A percentile compares a stretch with the other conserved stretches of the same genome.
Evolutionary conservation across 1,284 basidiomycete species (phyloP).

Genomic region (Malassezia globosa): DNA sequence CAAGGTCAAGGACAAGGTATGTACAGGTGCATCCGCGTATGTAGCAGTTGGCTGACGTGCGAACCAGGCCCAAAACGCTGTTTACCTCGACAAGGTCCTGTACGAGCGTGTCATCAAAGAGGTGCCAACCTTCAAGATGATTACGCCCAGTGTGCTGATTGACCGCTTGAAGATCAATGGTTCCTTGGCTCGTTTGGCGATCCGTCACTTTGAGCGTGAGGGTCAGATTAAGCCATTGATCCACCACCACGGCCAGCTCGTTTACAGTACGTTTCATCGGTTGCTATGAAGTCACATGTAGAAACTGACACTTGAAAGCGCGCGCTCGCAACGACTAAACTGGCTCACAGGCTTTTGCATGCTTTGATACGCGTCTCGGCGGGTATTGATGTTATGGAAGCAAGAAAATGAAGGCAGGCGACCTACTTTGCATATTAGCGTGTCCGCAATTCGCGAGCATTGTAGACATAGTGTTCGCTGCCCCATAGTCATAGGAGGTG

Average conservation of each 20-base stretch:
- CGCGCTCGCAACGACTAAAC: slow-evolving; percentile 18
- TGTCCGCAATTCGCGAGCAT: no score
- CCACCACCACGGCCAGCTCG: slow-evolving; percentile 84
- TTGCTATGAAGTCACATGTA: neutral
- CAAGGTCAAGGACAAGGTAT: slow-evolving; percentile 99
- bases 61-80: slow-evolving; percentile 68
- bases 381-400: no score
- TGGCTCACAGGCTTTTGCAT: neutral
- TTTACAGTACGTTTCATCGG: slow-evolving; percentile 58
- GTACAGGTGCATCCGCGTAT: no score
- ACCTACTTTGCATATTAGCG: no score
- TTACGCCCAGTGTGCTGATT: slow-evolving; percentile 78
- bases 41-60: no score
- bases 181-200: slow-evolving; percentile 81
- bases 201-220: slow-evolving; percentile 86
- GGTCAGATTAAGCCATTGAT: slow-evolving; percentile 92
- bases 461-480: no score
- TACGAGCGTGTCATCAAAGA: slow-evolving; percentile 98
- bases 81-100: slow-evolving; percentile 59
- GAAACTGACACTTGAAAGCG: slow-evolving; percentile 3
- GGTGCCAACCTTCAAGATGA: slow-evolving; percentile 98
- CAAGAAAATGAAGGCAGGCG: no score
- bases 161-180: slow-evolving; percentile 96
- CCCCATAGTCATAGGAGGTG: no score
- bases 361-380: slow-evolving; percentile 1